Conservation (phyloP, 345 rosid genomes). For the Noccaea caerulescens region DNA sequence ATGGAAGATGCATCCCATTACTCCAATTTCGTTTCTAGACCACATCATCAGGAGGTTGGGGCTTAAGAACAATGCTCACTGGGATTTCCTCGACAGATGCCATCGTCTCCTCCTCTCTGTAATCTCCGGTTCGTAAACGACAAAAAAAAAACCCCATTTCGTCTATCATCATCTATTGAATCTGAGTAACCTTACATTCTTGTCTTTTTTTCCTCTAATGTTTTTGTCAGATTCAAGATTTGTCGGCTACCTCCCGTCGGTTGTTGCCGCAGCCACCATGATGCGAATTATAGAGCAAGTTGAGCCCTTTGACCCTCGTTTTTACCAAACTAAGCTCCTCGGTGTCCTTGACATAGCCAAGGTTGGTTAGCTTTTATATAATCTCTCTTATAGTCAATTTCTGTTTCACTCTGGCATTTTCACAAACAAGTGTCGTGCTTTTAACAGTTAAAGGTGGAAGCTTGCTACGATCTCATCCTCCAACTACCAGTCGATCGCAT, state of each 20-base stretch:
- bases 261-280: constrained; percentile 86
- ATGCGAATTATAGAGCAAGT: constrained; percentile 66
- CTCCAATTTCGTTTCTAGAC: constrained; percentile 83
- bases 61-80: constrained; percentile 55
- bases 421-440: constrained; percentile 18
- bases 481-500: constrained; percentile 43
- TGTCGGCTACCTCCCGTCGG: constrained; percentile 70
- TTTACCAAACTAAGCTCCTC: constrained; percentile 60
- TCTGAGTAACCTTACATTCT: constrained; percentile 30
- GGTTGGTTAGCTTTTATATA: constrained; percentile 60
- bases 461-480: constrained; percentile 57
- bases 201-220: constrained; percentile 21
- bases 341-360: constrained; percentile 58
- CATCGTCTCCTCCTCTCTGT: constrained; percentile 64
- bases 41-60: constrained; percentile 77
- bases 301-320: constrained; percentile 55
- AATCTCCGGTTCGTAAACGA: constrained; percentile 63
- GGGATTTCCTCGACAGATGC: constrained; percentile 75
- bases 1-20: constrained; percentile 93
- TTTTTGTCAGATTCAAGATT: constrained; percentile 67
- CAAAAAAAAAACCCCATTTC: constrained; percentile 6
- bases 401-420: constrained; percentile 21
- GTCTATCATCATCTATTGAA: constrained; percentile 2
- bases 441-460: constrained; percentile 62
- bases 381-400: neutral